phyloP scores from a whole-genome alignment of 2,329 filamentous ascomycete genomes.

The Neofusicoccum kwambonambiense region DNA sequence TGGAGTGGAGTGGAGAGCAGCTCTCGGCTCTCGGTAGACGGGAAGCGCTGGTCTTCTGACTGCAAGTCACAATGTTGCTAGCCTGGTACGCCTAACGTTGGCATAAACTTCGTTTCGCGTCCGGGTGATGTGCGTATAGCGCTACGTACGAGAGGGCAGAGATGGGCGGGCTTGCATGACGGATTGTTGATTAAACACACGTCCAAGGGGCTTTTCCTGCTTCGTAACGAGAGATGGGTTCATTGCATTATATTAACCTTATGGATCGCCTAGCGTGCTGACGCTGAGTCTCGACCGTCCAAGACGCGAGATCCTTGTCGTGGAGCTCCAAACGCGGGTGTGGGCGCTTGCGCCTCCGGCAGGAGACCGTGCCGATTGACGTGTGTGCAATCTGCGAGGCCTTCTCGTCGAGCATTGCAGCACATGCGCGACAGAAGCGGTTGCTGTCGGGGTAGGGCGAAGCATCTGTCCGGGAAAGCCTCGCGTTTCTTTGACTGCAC shows the following conservation, averaged over 20 bases:
- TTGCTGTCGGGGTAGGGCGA: background rate
- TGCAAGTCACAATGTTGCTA: constrained; percentile 10
- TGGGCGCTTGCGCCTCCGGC: constrained; percentile 8
- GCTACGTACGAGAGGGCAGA: constrained; percentile 8
- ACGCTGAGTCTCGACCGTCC: constrained; percentile 9
- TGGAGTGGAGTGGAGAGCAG: background rate
- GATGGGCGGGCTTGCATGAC: constrained; percentile 8
- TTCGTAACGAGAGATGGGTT: constrained; percentile 10
- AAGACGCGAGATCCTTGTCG: background rate
- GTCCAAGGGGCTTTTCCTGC: background rate
- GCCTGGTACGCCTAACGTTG: background rate
- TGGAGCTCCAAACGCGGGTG: background rate
- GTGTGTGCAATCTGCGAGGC: background rate
- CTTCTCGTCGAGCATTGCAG: background rate
- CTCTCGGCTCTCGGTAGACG: background rate
- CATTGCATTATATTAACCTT: constrained; percentile 13
- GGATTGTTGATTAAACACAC: background rate
- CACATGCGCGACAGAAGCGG: background rate
- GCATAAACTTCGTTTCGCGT: constrained; percentile 4
- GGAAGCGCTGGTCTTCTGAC: background rate
- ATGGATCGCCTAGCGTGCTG: constrained; percentile 3
- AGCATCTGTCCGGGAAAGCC: background rate
- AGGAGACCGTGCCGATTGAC: background rate
- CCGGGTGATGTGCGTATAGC: background rate
- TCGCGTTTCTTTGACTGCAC: background rate